Base-by-base conservation (phyloP, 306 rosid species). In the Argentina anserina region DNA sequence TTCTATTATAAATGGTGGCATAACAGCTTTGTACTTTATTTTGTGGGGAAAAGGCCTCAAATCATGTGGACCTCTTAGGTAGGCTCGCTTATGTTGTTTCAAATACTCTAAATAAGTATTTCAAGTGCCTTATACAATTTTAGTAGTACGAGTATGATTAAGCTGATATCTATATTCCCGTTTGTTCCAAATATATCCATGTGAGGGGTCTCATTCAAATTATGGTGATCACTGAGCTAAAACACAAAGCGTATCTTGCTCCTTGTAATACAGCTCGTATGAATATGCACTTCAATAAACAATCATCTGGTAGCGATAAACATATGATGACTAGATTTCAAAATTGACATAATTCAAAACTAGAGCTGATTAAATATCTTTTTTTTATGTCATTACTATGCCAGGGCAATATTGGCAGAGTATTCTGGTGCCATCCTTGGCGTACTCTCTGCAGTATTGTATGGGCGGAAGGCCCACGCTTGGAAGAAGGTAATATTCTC, bases 21-120 rank as follows among this genome's bases (percentile, higher is more conserved):
- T 95, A 84, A 91, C 97, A 66, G 96, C 99, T 58, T 69, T 95
- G 63, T 92, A 88, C 82, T 86, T 90, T 53, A 82, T 92, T 76
- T 84, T 95, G 80, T 95, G 97, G 99, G 99, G 99, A 71, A 95
- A 95, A 81, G 99, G 99, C 76, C 93, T 95, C 83, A 91, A 87
- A 80, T 86, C 97, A 67, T 95, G 97, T 84, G 99, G 99, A 81
- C 99, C 99, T 70, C 90, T 86, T 63, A 92, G 99, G 97, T 95
- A 80, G 84, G 90, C 41, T 75, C 9, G 18, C 39, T 41, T 52
- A 66, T 67, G 80, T 2, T 33, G 79, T 47, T 80, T 68, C 50
- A 62, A 46, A 45, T 49, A 6, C 65, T 65, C 46, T 31, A 26
- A 52, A 65, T 76, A 60, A 50, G 52, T 20, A 13, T 39, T 58